Percentiles rank a stretch among this genome's conserved stretches.
These are phyloP conservation scores for Pholiota adiposa DNA, from an alignment of 1,284 basidiomycete genomes.

Conservation along the genomic window DNA sequence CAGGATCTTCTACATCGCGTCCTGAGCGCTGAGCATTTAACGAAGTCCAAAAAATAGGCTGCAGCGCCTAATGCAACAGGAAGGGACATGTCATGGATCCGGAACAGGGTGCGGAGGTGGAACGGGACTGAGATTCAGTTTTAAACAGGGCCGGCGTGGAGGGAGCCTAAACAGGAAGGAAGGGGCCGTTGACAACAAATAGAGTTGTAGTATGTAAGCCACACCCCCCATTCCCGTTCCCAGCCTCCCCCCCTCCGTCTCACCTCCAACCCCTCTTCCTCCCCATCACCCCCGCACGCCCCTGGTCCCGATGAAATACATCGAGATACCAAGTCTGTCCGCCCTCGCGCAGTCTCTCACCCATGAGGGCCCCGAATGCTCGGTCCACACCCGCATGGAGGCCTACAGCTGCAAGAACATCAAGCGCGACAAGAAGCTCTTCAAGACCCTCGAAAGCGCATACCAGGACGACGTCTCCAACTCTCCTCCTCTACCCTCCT, in stretches of 20 bases:
- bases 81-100: not conserved
- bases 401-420: slow-evolving; percentile 99
- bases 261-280: not conserved
- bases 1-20: too few relatives aligned
- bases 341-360: slow-evolving; percentile 84
- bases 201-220: slow-evolving; percentile 10
- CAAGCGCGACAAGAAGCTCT: slow-evolving; percentile 95
- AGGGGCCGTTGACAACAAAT: slow-evolving; percentile 5
- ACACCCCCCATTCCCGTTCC: slow-evolving; percentile 14
- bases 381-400: slow-evolving; percentile 92
- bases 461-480: slow-evolving; percentile 80
- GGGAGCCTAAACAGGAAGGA: slow-evolving; percentile 1
- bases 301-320: slow-evolving; percentile 79
- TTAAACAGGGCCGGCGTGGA: not conserved
- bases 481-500: slow-evolving; percentile 72
- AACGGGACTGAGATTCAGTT: not conserved
- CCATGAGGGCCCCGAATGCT: slow-evolving; percentile 87
- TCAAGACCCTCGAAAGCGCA: slow-evolving; percentile 87
- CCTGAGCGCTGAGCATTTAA: too few relatives aligned
- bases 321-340: slow-evolving; percentile 83
- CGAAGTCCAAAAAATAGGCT: too few relatives aligned
- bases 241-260: not conserved
- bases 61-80: not conserved
- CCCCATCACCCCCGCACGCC: not conserved
- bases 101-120: not conserved